Evolutionary conservation across 2,329 filamentous ascomycete genomes (phyloP), one percentile per base, ranked within the genome.

Genomic region (Aspergillus ruber): DNA sequence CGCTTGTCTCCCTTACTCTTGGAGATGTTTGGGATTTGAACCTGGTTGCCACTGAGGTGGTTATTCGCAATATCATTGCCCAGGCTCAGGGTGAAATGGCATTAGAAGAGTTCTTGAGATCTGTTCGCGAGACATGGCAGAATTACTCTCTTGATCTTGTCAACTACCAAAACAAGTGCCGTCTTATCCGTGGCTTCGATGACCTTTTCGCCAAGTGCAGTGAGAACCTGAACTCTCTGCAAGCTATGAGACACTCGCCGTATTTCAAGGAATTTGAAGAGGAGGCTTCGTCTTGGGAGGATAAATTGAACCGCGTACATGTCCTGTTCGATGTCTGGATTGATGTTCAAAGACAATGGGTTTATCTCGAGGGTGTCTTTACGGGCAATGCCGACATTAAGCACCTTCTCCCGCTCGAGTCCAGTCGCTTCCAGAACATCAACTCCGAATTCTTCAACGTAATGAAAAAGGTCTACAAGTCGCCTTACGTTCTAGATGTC

Each of bases 241-340:
- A 97, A 69, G 93, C 93, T 20, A 99, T 99, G 94, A 86, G 89
- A 64, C 91, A 98, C 68, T 99, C 93, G 4, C 93, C 93, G 0
- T 98, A 98, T 70, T 98, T 95, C 78, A 97, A 96, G 68, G 91
- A 97, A 61, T 99, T 99, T 53, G 93, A 98, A 66, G 93, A 98
- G 60, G 93, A 98, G 59, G 94, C 94, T 6, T 86, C 90, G 1
- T 82, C 86, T 1, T 98, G 93, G 93, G 94, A 98, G 70, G 94
- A 98, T 71, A 95, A 95, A 67, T 79, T 99, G 21, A 99, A 97
- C 67, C 84, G 93, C 41, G 90, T 98, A 2, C 93, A 98, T 65
- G 89, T 98, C 13, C 79, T 98, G 8, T 98, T 99, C 62, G 93
- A 99, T 67, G 90, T 98, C 13, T 99, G 94, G 94, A 98, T 98